These are phyloP conservation scores for Ormosia semicastrata DNA, from an alignment of 306 rosid genomes.

Conservation along the genomic window DNA sequence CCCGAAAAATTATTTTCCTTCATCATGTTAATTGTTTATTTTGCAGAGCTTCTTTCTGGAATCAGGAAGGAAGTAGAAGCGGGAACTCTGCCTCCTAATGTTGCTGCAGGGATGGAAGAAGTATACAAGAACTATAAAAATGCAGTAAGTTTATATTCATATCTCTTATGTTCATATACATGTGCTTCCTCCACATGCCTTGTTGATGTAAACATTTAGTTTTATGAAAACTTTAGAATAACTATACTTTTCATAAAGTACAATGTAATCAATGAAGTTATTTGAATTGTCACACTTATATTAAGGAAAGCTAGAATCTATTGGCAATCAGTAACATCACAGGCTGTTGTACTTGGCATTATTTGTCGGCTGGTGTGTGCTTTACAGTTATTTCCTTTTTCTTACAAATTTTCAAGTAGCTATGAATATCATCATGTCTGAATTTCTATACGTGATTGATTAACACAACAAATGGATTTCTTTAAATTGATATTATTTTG, in stretches of 20 bases:
- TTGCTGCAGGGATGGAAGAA: conserved; percentile 90
- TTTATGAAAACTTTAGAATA: background rate
- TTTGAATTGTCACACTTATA: conserved; percentile 3
- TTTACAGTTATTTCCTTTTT: too few species aligned
- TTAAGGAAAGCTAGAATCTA: too few species aligned
- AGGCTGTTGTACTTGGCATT: too few species aligned
- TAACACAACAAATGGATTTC: background rate
- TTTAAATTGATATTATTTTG: conserved; percentile 12
- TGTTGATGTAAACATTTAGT: background rate
- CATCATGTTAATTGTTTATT: conserved; percentile 27
- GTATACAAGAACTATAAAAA: conserved; percentile 69
- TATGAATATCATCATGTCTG: too few species aligned
- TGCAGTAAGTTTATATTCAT: conserved; percentile 58
- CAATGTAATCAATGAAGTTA: background rate
- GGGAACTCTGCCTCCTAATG: conserved; percentile 66
- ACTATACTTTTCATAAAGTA: background rate
- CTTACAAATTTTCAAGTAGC: too few species aligned
- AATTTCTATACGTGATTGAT: background rate
- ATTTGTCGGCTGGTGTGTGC: too few species aligned
- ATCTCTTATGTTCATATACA: background rate
- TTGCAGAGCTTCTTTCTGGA: conserved; percentile 69
- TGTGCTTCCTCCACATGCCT: conserved; percentile 9
- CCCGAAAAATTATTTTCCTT: conserved; percentile 15
- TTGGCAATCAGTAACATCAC: too few species aligned
- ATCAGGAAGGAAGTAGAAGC: conserved; percentile 73